A percentile compares a stretch with the other conserved stretches of the same genome.
phyloP scores from a whole-genome alignment of 2,329 filamentous ascomycete genomes.

The Phaeosphaeria sp. region DNA sequence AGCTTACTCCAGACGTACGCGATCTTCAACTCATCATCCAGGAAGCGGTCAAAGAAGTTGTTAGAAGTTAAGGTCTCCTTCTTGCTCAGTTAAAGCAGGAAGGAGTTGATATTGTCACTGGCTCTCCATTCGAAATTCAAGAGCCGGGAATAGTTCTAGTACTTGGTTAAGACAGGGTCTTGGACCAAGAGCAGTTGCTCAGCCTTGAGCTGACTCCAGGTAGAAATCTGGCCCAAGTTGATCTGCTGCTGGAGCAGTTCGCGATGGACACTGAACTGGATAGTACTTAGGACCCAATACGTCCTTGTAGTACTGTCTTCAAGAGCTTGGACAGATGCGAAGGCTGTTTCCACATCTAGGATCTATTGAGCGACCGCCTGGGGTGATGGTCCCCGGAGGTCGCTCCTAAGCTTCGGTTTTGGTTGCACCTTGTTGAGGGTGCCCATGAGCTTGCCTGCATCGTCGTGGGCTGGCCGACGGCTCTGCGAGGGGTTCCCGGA shows the following conservation, averaged over 20 bases:
- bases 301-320: neutral
- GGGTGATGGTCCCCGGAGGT: no score
- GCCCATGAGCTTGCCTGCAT: no score
- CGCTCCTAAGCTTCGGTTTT: no score
- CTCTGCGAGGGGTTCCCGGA: no score
- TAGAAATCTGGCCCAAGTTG: neutral
- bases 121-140: neutral
- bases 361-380: neutral
- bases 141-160: neutral
- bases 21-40: neutral
- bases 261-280: neutral
- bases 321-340: neutral
- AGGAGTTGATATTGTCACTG: neutral
- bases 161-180: neutral
- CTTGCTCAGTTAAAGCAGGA: neutral
- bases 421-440: no score
- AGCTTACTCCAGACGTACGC: neutral
- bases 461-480: no score
- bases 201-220: neutral
- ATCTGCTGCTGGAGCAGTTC: neutral
- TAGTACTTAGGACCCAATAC: neutral
- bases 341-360: neutral
- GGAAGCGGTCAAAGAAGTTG: no score
- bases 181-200: neutral
- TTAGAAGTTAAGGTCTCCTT: no score